Evolutionary conservation across 306 rosid species (phyloP), one percentile per base, ranked within the genome.

Genomic region (Crotalaria pallida): DNA sequence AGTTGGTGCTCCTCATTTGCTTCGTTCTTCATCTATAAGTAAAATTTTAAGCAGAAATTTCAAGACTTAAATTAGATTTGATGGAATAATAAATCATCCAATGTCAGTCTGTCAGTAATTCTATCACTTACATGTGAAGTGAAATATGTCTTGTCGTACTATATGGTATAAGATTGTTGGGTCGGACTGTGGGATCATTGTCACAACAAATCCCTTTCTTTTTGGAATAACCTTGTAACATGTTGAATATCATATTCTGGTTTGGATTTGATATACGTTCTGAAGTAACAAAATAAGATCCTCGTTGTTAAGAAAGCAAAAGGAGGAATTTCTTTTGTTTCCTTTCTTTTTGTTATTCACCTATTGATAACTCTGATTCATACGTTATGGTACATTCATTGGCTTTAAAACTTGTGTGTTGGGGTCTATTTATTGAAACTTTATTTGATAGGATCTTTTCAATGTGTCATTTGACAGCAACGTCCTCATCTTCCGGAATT

Each of bases 401-500:
- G 36, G 50, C 29, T 50, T 40, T 63, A 7, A 21, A 73, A 58
- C 27, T 22, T 49, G 67, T 48, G 62, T 58, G 36, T 44, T 53
- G 31, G 19, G 27, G 38, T 84, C 31, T 56, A 3, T 75, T 50
- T 55, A 56, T 52, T 19, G 74, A 57, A 77, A 64, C 58, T 41
- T 61, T 67, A 43, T 10, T 16, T 86, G 61, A 83, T 69, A 36
- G 3, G 3, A 36, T 72, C 23, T 78, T 84, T 60, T 76, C 9
- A 10, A 40, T 80, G 70, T 65, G 68, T 82, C 29, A 59, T 78
- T 71, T 75, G 47, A 72, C 92, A 91, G 96, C 87, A 95, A 81
- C 95, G 89, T 66, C 71, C 96, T 40, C 96, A 77, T 69, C 97
- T 95, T 61, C 99, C 99, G 10, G 81, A 84, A 59, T 95, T 87